Evolutionary conservation across 495 filamentous ascomycete species (phyloP), one percentile per base, ranked within the genome.

Genomic region (Aspergillus hancockii): DNA sequence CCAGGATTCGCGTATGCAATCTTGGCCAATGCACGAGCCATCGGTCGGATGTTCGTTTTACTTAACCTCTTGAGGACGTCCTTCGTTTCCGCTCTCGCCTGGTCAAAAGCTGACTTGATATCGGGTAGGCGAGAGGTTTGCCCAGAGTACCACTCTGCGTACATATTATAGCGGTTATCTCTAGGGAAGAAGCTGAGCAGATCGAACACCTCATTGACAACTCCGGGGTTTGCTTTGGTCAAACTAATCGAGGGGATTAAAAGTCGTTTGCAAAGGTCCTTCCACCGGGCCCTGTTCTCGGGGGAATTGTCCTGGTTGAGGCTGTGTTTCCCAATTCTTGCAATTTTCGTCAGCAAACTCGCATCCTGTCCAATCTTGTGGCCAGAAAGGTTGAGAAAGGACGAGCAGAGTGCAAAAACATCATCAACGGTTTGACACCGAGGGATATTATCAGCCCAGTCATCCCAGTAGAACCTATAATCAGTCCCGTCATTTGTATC

Each of bases 391-490:
- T 93, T 93, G 21, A 96, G 77, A 25, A 99, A 80, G 0, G 93
- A 92, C 46, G 86, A 85, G 73, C 91, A 96, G 12, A 99, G 84
- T 3, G 85, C 83, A 65, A 98, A 94, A 3, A 99, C 79, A 66
- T 99, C 94, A 62, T 96, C 91, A 7, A 96, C 83, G 4, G 79
- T 88, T 67, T 96, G 92, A 66, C 94, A 98, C 10, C 96, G 74
- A 2, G 95, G 95, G 30, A 98, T 79, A 61, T 92, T 93, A 61
- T 98, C 93, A 10, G 88, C 81, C 95, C 95, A 99, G 55, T 98
- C 93, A 58, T 97, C 93, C 87, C 92, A 97, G 73, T 98, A 99
- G 70, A 95, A 98, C 25, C 89, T 83, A 67, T 96, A 97, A 49
- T 86, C 83, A 5, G 79, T 82, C 8, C 86, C 88, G 65, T 92